phyloP scores from a whole-genome alignment of 352 stramenopile genomes.

The Pythium pyrilobum region DNA sequence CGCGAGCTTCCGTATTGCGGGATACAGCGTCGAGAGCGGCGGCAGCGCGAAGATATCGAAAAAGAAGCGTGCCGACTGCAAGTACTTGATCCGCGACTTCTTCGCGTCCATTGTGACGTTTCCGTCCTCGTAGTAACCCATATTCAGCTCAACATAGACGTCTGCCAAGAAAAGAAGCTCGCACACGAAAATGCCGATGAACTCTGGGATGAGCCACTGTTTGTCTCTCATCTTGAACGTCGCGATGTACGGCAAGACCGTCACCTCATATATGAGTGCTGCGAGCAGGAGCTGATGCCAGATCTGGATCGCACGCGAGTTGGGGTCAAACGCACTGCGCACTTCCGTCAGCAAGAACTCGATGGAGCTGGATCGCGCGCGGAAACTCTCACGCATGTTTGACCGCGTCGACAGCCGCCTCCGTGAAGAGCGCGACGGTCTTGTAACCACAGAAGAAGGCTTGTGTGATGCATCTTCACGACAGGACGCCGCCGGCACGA shows the following conservation, averaged over 20 bases:
- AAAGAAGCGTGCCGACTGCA: constrained; percentile 43
- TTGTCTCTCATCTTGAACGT: constrained; percentile 22
- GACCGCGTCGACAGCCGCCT: constrained; percentile 7
- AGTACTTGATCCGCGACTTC: constrained; percentile 46
- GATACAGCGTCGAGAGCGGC: constrained; percentile 34
- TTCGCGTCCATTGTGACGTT: constrained; percentile 45
- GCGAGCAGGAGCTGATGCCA: constrained; percentile 59
- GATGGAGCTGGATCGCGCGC: constrained; percentile 42
- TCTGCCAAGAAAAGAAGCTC: constrained; percentile 53
- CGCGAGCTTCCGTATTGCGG: neutral
- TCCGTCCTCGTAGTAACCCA: constrained; percentile 59
- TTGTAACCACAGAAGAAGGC: no score
- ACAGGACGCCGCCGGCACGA: no score
- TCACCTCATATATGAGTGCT: constrained; percentile 49
- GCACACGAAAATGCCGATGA: constrained; percentile 40
- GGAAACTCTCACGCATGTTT: constrained; percentile 27
- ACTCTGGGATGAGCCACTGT: constrained; percentile 20
- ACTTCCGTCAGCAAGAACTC: constrained; percentile 45
- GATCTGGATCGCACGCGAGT: constrained; percentile 37
- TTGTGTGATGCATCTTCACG: no score
- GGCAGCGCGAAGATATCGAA: constrained; percentile 43
- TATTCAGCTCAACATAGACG: constrained; percentile 64
- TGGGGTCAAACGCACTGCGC: constrained; percentile 52
- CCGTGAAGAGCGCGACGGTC: neutral
- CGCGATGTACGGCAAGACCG: constrained; percentile 45